Evolutionary conservation across 2,329 filamentous ascomycete species (phyloP), one percentile per base, ranked within the genome.

Genomic region (Cadophora luteo-olivacea): DNA sequence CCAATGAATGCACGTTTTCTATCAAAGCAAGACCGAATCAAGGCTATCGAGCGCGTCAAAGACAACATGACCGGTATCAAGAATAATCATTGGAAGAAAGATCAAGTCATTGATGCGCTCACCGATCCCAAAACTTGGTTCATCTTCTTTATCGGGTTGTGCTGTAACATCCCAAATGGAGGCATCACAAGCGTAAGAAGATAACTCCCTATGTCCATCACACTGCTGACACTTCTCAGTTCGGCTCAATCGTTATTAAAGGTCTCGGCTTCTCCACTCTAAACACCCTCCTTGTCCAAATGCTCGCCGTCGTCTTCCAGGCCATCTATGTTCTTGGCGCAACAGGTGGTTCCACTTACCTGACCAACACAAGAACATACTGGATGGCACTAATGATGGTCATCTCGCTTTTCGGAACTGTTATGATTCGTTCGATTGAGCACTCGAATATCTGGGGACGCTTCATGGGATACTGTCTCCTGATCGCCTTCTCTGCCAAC

Each of bases 401-500:
- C 5, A 55, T 67, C 25, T 67, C 90, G 64, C 80, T 87, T 67
- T 73, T 88, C 0, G 0, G 87, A 90, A 1, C 82, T 91, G 6
- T 84, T 83, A 0, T 89, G 89, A 0, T 79, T 85, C 1, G 79
- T 84, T 12, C 80, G 90, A 68, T 89, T 0, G 80, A 83, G 33
- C 80, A 84, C 52, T 76, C 80, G 1, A 78, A 83, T n/a, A 76
- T 12, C 14, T 63, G 80, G 1, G 78, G 38, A 0, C 83, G 32
- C 79, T 82, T 0, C 78, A 82, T 0, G 73, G 90, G 14, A 80
- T 91, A 7, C 83, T 82, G 0, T 87, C 85, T 87, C 85, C 89
- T 77, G 89, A 90, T 73, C 79, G 90, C 4, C 81, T 91, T 1
- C 84, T 87, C 0, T 89, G 90, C 76, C 79, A 67, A 66, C 22